Conservation (phyloP, 305 asterid species). For the Salvia sclarea region DNA sequence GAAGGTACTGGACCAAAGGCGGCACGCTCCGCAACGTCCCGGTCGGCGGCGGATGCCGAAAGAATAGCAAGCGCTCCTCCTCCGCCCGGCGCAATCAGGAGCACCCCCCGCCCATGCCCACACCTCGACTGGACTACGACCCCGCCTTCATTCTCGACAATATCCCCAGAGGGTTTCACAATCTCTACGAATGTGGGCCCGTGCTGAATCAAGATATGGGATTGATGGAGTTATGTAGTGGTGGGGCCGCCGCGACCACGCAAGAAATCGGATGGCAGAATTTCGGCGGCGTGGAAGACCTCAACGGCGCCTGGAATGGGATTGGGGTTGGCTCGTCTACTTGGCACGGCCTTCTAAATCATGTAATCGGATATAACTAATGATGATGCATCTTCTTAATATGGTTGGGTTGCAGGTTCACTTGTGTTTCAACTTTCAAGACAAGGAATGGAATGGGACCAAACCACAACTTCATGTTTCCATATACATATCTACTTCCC, state of each 20-base stretch:
- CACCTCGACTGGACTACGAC: slow-evolving; percentile 38
- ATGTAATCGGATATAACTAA: too few relatives aligned
- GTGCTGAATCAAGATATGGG: slow-evolving; percentile 18
- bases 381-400: too few relatives aligned
- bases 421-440: background rate
- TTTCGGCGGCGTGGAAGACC: slow-evolving; percentile 42
- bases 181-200: slow-evolving; percentile 25
- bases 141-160: slow-evolving; percentile 35
- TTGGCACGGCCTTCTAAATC: slow-evolving; percentile 78
- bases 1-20: slow-evolving; percentile 89
- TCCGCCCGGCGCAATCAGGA: slow-evolving; percentile 47
- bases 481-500: too few relatives aligned
- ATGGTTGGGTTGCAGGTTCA: background rate
- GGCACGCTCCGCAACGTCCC: slow-evolving; percentile 83
- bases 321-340: slow-evolving; percentile 53
- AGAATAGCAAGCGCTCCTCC: slow-evolving; percentile 49
- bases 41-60: slow-evolving; percentile 86
- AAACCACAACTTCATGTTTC: too few relatives aligned
- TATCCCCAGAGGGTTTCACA: slow-evolving; percentile 43
- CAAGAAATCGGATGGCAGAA: slow-evolving; percentile 62
- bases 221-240: slow-evolving; percentile 31
- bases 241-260: slow-evolving; percentile 40
- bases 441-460: background rate
- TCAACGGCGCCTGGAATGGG: slow-evolving; percentile 53
- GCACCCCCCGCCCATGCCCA: slow-evolving; percentile 28